These are phyloP conservation scores for Pseudozyma flocculosa DNA, from an alignment of 1,284 basidiomycete species.

Conservation along the genomic window DNA sequence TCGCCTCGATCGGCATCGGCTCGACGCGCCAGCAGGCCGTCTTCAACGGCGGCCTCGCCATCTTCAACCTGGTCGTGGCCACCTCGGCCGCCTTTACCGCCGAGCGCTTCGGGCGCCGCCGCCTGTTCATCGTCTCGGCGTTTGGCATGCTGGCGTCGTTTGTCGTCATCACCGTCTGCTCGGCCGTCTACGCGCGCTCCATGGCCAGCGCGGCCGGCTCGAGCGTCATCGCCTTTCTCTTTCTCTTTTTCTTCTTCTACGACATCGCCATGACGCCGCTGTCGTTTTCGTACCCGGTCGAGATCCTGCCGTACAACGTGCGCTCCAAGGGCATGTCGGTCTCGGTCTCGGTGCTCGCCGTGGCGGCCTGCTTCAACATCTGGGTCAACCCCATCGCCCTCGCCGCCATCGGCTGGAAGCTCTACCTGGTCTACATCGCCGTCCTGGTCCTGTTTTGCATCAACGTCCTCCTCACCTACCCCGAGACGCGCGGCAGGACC, in stretches of 20 bases:
- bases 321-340: conserved; percentile 27
- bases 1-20: conserved; percentile 22
- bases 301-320: conserved; percentile 20
- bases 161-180: conserved; percentile 3
- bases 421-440: conserved; percentile 30
- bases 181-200: neutral
- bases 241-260: conserved; percentile 5
- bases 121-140: neutral
- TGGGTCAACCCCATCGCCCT: conserved; percentile 26
- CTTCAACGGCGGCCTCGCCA: conserved; percentile 3
- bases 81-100: neutral
- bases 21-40: conserved; percentile 2
- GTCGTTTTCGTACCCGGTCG: conserved; percentile 18
- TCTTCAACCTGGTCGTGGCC: conserved; percentile 8
- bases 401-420: conserved; percentile 30
- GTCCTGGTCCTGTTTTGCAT: conserved; percentile 24
- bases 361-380: conserved; percentile 28
- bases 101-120: conserved; percentile 2
- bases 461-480: conserved; percentile 31
- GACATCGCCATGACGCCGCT: conserved; percentile 14
- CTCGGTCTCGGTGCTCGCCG: conserved; percentile 9
- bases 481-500: conserved; percentile 22
- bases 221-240: conserved; percentile 6
- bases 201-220: neutral
- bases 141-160: conserved; percentile 5